These are phyloP conservation scores for Chaetomium tenue DNA, from an alignment of 495 filamentous ascomycete genomes.

Conservation along the genomic window DNA sequence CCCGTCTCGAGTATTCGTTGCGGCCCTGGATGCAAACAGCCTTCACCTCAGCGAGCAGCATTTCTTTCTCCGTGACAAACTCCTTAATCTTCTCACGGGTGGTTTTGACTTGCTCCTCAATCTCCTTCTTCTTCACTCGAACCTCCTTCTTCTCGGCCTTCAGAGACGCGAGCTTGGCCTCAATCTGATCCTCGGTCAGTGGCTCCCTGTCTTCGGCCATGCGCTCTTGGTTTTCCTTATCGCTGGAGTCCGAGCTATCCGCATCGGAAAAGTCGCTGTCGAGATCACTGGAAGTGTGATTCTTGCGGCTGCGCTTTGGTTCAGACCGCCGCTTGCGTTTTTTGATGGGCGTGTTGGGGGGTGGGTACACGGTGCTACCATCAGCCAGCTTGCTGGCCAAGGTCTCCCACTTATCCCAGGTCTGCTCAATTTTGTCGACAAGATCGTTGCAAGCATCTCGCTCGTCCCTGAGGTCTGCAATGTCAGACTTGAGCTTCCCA, in stretches of 20 bases:
- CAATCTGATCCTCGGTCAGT: slow-evolving; percentile 28
- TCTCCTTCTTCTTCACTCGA: slow-evolving; percentile 17
- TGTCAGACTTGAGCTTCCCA: slow-evolving; percentile 44
- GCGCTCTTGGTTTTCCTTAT: slow-evolving; percentile 34
- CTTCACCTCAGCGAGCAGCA: slow-evolving; percentile 35
- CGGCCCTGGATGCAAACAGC: slow-evolving; percentile 56
- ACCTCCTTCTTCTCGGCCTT: slow-evolving; percentile 34
- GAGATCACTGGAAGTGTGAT: slow-evolving; percentile 22
- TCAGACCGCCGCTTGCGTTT: slow-evolving; percentile 34
- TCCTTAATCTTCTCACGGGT: slow-evolving; percentile 24
- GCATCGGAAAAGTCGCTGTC: slow-evolving; percentile 24
- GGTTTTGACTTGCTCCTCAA: slow-evolving; percentile 19
- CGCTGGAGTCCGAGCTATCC: slow-evolving; percentile 28
- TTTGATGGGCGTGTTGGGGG: slow-evolving; percentile 33
- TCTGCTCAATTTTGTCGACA: slow-evolving; percentile 37
- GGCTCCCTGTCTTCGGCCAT: slow-evolving; percentile 11
- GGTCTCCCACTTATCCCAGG: slow-evolving; percentile 48
- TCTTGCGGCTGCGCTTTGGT: slow-evolving; percentile 28
- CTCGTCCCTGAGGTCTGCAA: slow-evolving; percentile 39
- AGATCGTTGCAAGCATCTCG: slow-evolving; percentile 27
- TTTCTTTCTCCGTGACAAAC: slow-evolving; percentile 28
- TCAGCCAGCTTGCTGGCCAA: slow-evolving; percentile 44
- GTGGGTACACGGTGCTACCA: slow-evolving; percentile 53
- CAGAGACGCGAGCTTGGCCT: slow-evolving; percentile 26
- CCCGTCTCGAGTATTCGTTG: slow-evolving; percentile 56